A percentile compares a stretch with the other conserved stretches of the same genome.
phyloP scores from a whole-genome alignment of 2,329 filamentous ascomycete genomes.

The Erysiphe pulchra region DNA sequence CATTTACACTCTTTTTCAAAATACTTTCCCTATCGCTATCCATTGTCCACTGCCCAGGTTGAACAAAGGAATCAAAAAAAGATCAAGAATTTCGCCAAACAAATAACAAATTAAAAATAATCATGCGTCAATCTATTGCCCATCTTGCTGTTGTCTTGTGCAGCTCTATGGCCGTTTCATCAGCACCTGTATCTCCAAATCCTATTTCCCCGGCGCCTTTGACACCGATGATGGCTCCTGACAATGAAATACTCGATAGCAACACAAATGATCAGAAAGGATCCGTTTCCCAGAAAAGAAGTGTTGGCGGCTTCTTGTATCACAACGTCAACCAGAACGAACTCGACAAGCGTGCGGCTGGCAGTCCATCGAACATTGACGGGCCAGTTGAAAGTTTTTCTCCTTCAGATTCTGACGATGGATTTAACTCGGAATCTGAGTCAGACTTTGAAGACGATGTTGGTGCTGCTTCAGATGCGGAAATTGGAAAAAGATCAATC shows the following conservation, averaged over 20 bases:
- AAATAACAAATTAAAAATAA: not conserved
- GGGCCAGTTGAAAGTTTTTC: not conserved
- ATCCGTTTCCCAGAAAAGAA: not conserved
- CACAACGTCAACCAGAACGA: not conserved
- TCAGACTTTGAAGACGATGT: not conserved
- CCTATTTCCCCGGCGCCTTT: not conserved
- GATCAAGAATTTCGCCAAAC: too few relatives aligned
- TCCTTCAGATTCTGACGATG: not conserved
- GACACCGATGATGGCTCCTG: constrained; percentile 1
- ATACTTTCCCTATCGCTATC: too few relatives aligned
- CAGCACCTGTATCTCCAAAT: constrained; percentile 2
- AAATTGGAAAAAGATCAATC: too few relatives aligned
- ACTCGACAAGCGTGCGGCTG: too few relatives aligned
- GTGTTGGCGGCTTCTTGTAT: not conserved
- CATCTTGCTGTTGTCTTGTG: constrained; percentile 9
- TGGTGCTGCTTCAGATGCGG: not conserved
- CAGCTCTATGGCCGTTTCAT: constrained; percentile 7
- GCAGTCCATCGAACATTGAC: not conserved
- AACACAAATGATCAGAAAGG: not conserved
- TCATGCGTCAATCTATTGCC: constrained; percentile 8
- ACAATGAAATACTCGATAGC: not conserved
- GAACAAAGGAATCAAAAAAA: too few relatives aligned
- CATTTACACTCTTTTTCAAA: too few relatives aligned
- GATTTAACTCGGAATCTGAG: not conserved
- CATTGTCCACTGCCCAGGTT: too few relatives aligned